These are phyloP conservation scores for Xylariaceae sp. DNA, from an alignment of 2,329 filamentous ascomycete genomes.

Conservation along the genomic window DNA sequence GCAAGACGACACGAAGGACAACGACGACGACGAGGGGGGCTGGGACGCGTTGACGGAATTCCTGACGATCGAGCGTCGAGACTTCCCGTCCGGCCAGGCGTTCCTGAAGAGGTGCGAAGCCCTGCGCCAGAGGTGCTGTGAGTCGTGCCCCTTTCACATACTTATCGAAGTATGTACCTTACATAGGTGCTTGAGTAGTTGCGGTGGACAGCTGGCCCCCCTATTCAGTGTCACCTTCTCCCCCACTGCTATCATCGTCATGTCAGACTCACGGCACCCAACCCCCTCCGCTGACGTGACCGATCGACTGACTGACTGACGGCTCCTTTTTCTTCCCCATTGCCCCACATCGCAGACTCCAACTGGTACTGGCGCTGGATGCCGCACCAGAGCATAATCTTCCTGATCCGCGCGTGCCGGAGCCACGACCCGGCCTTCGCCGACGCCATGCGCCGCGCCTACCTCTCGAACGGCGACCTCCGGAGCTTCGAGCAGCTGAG, in stretches of 20 bases:
- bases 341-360: too few species aligned
- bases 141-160: too few species aligned
- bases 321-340: too few species aligned
- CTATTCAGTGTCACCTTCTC: too few species aligned
- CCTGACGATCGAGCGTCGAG: neutral
- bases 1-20: neutral
- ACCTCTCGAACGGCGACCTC: neutral
- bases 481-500: neutral
- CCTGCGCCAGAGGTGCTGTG: neutral
- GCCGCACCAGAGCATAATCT: neutral
- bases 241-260: too few species aligned
- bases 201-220: too few species aligned
- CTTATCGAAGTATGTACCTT: too few species aligned
- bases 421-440: neutral
- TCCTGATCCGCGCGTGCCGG: neutral
- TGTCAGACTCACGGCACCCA: too few species aligned
- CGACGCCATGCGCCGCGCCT: neutral
- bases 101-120: neutral
- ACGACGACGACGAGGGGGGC: neutral
- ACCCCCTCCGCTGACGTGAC: too few species aligned
- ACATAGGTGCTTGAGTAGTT: too few species aligned
- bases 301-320: too few species aligned
- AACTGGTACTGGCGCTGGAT: neutral
- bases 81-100: neutral
- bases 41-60: neutral